Base-by-base conservation (phyloP, 768 basidiomycete species). In the Phallus indusiatus region DNA sequence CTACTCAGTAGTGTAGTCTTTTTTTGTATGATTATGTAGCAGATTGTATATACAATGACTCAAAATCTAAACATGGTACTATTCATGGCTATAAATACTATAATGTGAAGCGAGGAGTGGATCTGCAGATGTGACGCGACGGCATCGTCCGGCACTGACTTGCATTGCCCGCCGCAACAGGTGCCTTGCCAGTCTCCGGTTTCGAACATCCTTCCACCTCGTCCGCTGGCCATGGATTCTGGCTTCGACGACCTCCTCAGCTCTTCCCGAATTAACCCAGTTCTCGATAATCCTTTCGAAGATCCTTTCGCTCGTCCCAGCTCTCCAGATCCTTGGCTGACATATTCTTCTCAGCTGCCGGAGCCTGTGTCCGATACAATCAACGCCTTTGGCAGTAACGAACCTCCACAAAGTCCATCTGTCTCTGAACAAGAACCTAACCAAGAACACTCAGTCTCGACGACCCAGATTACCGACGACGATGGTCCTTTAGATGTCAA, bases 281-380 rank as follows among this genome's bases (percentile, higher is more conserved):
- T 88, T n/a, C 85, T 87, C 67, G 78, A 82, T 59, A 89, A 90
- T 64, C 88, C 88, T 0, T 90, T 90, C 61, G 81, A 81, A 42
- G 82, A 86, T 67, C 84, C 85, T 5, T 88, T 88, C 64, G 73
- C 78, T n/a, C 79, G 79, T 60, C 78, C 67, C 28, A 68, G 86
- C 47, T 88, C 87, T 18, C 84, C 86, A 47, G 88, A 90, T 69
- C 88, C 88, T 64, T 90, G 88, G 88, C 74, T 84, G 4, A 79
- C 78, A 60, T 83, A 81, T 42, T 55, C 56, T 33, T 37, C 52
- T 83, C 77, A 62, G 75, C 75, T 47, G 51, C 55, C 37, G 63
- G 62, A 61, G 37, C n/a, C n/a, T n/a, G 16, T n/a, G 34, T 28
- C 28, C 28, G 7, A 28, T 7, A 21, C 60, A 33, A 24, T 61